These are phyloP conservation scores for Metschnikowia lachancei DNA, from an alignment of 805 yeast species.

Conservation along the genomic window DNA sequence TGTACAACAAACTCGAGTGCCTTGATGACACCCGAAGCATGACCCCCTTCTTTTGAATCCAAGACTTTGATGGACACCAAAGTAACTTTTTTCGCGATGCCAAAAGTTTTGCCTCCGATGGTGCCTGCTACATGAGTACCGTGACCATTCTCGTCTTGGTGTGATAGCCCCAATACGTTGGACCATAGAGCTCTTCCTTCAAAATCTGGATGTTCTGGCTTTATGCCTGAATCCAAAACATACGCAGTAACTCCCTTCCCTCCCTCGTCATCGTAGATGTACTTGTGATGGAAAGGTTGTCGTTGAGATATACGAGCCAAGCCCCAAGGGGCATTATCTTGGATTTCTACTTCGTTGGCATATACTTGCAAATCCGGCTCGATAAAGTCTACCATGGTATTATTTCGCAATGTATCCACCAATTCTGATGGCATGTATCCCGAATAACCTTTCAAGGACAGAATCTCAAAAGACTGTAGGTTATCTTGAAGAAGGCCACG, in stretches of 20 bases:
- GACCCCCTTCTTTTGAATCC: not conserved
- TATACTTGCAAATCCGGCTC: slow-evolving; percentile 23
- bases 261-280: slow-evolving; percentile 65
- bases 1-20: not conserved
- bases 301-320: slow-evolving; percentile 85
- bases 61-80: not conserved
- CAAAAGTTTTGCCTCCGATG: not conserved
- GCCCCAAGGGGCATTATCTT: slow-evolving; percentile 92
- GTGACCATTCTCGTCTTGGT: not conserved
- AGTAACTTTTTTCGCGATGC: not conserved
- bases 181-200: not conserved
- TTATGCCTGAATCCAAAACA: slow-evolving; percentile 86
- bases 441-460: slow-evolving; percentile 19
- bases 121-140: not conserved
- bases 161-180: no score
- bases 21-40: not conserved
- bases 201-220: slow-evolving; percentile 21
- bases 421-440: slow-evolving; percentile 21
- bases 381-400: slow-evolving; percentile 22
- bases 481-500: slow-evolving; percentile 22
- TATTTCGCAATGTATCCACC: slow-evolving; percentile 13
- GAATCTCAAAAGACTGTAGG: slow-evolving; percentile 12
- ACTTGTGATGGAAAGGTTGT: slow-evolving; percentile 36
- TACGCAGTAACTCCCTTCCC: slow-evolving; percentile 85
- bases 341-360: slow-evolving; percentile 51